A percentile compares a stretch with the other conserved stretches of the same genome.
These are phyloP conservation scores for Chernovozyma sophiae-reginae DNA, from an alignment of 1,139 yeast species.

Conservation along the genomic window DNA sequence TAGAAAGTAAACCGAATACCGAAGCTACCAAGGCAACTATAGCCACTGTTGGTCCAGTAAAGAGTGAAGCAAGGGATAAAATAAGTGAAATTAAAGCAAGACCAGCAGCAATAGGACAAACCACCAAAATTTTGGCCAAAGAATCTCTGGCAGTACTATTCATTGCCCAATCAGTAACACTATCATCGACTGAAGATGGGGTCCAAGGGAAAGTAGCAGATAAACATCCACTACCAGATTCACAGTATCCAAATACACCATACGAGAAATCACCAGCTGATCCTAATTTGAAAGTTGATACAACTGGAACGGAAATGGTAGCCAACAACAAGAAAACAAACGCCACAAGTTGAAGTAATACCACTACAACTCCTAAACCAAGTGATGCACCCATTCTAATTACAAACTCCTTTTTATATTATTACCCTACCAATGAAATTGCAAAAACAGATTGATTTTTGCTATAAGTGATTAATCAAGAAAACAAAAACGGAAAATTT, in stretches of 20 bases:
- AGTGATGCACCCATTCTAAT: slow-evolving; percentile 5
- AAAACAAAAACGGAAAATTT: too few species aligned
- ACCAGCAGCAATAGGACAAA: slow-evolving; percentile 82
- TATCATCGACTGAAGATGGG: slow-evolving; percentile 16
- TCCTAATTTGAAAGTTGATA: slow-evolving; percentile 33
- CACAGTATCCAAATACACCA: slow-evolving; percentile 87
- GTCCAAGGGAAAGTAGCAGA: slow-evolving; percentile 32
- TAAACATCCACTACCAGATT: slow-evolving; percentile 43
- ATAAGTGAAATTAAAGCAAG: slow-evolving; percentile 50
- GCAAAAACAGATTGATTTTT: too few species aligned
- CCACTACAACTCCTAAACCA: slow-evolving; percentile 23
- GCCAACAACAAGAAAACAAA: slow-evolving; percentile 49
- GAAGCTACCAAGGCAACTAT: slow-evolving; percentile 26
- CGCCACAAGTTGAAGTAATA: slow-evolving; percentile 30
- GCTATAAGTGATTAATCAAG: too few species aligned
- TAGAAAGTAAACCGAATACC: slow-evolving; percentile 46
- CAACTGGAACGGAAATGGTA: slow-evolving; percentile 47
- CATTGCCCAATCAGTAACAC: slow-evolving; percentile 24
- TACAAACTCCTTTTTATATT: too few species aligned
- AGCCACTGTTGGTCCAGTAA: slow-evolving; percentile 24
- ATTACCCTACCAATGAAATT: too few species aligned
- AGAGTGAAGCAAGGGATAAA: slow-evolving; percentile 30
- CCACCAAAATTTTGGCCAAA: slow-evolving; percentile 67
- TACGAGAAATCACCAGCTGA: slow-evolving; percentile 49
- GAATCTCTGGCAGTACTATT: slow-evolving; percentile 47